Evolutionary conservation across 2,329 filamentous ascomycete species (phyloP), one percentile per base, ranked within the genome.

Genomic region (Fusarium compactum): DNA sequence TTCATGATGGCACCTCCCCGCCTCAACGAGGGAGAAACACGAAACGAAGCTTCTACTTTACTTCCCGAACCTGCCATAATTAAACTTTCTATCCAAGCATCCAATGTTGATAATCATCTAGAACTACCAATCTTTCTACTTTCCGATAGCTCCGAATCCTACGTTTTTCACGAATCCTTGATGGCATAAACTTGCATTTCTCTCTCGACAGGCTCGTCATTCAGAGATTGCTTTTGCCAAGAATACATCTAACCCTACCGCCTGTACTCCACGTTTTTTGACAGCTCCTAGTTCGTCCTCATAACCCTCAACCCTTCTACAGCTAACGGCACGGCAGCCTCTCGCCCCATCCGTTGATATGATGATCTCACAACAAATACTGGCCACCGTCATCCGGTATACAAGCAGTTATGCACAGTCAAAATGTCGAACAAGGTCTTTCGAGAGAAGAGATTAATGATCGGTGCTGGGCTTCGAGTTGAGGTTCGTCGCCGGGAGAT

Each of bases 201-300:
- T 48, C 29, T 48, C 34, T 41, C 30, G 40, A 38, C 20, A 55
- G n/a, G 61, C 24, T 55, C 34, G 34, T 67, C 41, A 62, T 62
- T 25, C 25, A 27, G 27, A 27, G 30, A 47, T 38, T 57, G 29
- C 14, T 30, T 50, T 51, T 34, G 67, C 67, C 67, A 70, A 70
- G 67, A 52, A 64, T 63, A 32, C 53, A 70, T 62, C 47, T 62
- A 66, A 70, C 67, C 67, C 58, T 70, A 67, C 66, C 54, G 46
- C 57, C 38, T 34, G 48, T 68, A 63, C 54, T 64, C 57, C 62
- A 64, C 63, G 62, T 58, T 68, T 56, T 45, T 63, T 62, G 45
- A 60, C 55, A 51, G 44, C 55, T 70, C 43, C 54, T 54, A 65
- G 61, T 57, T 61, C 46, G 44, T 51, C 38, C 29, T 46, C 24